Evolutionary conservation across 1,284 basidiomycete genomes (phyloP).

Genomic region (Hypsizygus ulmarius): DNA sequence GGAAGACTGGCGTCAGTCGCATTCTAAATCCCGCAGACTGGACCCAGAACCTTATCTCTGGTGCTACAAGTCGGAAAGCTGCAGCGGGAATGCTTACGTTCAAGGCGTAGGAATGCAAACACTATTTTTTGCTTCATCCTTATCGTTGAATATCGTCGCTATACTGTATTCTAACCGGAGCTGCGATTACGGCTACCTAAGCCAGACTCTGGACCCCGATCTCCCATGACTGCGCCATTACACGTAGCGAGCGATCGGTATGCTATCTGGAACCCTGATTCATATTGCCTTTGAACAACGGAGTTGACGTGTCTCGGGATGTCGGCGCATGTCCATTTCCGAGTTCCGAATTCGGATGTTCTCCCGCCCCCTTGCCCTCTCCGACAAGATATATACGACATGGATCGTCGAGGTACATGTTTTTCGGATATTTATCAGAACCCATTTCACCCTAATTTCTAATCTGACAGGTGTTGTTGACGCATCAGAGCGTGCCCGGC

Average conservation of each 20-base stretch:
- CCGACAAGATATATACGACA: constrained; percentile 4
- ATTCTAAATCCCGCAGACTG: background rate
- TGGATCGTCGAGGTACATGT: constrained; percentile 4
- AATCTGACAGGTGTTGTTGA: constrained; percentile 16
- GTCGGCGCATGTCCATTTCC: constrained; percentile 2
- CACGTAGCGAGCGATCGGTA: constrained; percentile 25
- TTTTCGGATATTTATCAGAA: constrained; percentile 6
- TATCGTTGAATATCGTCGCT: no score
- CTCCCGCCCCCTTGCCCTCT: constrained; percentile 3
- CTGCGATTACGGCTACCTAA: constrained; percentile 3
- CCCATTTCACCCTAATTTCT: constrained; percentile 6
- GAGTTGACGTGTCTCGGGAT: constrained; percentile 11
- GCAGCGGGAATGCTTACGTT: background rate
- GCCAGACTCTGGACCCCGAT: background rate
- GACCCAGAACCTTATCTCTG: background rate
- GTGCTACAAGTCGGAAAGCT: no score
- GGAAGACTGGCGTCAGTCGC: constrained; percentile 1
- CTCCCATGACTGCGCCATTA: constrained; percentile 16
- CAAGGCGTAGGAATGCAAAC: no score
- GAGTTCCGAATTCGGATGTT: constrained; percentile 5
- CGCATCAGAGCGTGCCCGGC: constrained; percentile 22
- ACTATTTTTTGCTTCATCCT: no score
- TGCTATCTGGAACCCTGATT: constrained; percentile 26
- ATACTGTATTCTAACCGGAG: background rate
- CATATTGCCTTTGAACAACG: constrained; percentile 18